Evolutionary conservation across 257 asterid genomes (phyloP).

Genomic region (Gynochthodes officinalis): DNA sequence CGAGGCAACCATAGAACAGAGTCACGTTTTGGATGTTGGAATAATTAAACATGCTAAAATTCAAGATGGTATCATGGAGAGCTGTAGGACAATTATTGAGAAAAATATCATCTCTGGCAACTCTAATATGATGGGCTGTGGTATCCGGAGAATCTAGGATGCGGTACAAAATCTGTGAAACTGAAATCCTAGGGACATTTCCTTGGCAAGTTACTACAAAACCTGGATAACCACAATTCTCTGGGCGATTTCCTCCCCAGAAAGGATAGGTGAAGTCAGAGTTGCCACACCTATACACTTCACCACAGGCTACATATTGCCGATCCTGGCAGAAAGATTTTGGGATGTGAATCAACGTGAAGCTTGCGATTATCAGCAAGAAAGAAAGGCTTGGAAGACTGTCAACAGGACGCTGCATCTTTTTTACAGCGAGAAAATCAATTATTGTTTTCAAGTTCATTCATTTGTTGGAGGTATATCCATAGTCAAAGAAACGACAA

Average conservation of each 20-base stretch:
- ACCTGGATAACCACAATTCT: slow-evolving; percentile 1
- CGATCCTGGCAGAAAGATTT: slow-evolving; percentile 25
- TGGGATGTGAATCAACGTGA: slow-evolving; percentile 24
- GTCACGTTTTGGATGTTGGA: slow-evolving; percentile 29
- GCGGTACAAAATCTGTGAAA: not conserved
- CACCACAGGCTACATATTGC: slow-evolving; percentile 28
- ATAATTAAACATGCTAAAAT: slow-evolving; percentile 7
- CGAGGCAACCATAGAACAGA: slow-evolving; percentile 43
- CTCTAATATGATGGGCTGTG: too few relatives aligned
- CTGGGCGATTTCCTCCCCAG: slow-evolving; percentile 1
- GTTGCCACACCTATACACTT: slow-evolving; percentile 30
- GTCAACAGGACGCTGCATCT: slow-evolving; percentile 36
- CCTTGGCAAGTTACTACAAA: not conserved
- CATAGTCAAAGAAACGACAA: too few relatives aligned
- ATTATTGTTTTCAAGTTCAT: too few relatives aligned
- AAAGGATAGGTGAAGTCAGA: slow-evolving; percentile 1
- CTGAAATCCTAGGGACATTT: not conserved
- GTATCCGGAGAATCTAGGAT: not conserved
- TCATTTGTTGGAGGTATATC: too few relatives aligned
- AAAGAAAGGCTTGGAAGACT: slow-evolving; percentile 11
- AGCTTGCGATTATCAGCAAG: slow-evolving; percentile 9
- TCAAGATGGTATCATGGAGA: not conserved
- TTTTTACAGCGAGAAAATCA: too few relatives aligned
- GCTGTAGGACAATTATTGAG: not conserved
- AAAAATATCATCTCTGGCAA: slow-evolving; percentile 5